phyloP scores from a whole-genome alignment of 805 yeast genomes.

The Metschnikowia colocasiae region DNA sequence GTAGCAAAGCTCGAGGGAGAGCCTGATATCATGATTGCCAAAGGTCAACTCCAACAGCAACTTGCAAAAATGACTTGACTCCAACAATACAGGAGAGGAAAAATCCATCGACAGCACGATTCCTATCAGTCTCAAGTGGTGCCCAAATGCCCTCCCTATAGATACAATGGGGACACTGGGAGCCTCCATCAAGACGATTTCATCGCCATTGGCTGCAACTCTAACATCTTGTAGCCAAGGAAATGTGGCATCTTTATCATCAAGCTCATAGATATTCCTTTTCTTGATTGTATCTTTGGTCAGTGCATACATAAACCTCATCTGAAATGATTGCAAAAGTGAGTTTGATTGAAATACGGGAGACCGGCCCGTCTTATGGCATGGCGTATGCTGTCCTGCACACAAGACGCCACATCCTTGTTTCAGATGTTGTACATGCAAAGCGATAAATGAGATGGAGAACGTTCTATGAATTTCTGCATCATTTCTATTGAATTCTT shows the following conservation, averaged over 20 bases:
- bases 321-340: neutral
- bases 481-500: neutral
- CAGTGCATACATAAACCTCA: conserved; percentile 13
- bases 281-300: conserved; percentile 11
- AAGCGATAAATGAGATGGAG: neutral
- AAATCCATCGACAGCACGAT: conserved; percentile 5
- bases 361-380: neutral
- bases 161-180: conserved; percentile 12
- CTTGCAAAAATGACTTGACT: conserved; percentile 11
- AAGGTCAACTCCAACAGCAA: conserved; percentile 7
- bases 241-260: conserved; percentile 6
- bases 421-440: conserved; percentile 1
- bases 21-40: conserved; percentile 6
- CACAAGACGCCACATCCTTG: neutral
- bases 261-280: conserved; percentile 11
- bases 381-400: neutral
- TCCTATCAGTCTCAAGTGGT: conserved; percentile 15
- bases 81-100: neutral
- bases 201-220: conserved; percentile 10
- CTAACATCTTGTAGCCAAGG: conserved; percentile 15
- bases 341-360: neutral
- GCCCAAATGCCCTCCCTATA: conserved; percentile 15
- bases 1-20: conserved; percentile 10
- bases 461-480: neutral
- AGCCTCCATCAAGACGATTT: conserved; percentile 12